Evolutionary conservation across 805 yeast species (phyloP), one percentile per base, ranked within the genome.

Genomic region (Candida hispaniensis): DNA sequence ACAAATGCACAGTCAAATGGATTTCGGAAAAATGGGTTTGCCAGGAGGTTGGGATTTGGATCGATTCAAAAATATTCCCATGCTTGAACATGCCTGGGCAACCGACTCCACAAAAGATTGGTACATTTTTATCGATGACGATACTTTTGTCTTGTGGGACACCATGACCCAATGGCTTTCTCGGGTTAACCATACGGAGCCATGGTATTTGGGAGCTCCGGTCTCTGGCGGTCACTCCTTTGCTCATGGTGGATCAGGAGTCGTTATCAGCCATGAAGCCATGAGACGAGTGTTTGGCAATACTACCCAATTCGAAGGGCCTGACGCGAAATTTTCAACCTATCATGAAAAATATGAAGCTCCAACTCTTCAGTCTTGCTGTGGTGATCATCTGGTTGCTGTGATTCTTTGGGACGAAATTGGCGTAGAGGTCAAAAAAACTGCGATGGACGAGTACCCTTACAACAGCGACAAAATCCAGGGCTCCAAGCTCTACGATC

Each of bases 171-270:
- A 33, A 7, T 44, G 41, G 28, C 41, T 59, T 7, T 17, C 30
- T 10, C 34, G 42, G 4, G 29, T 43, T 19, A 46, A 56, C 30
- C 54, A 53, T 11, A 41, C 45, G 12, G 45, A 55, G 16, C 41
- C 46, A 12, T 33, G 43, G 17, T 59, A 57, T 38, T 39, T 56
- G 20, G 64, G 63, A 1, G 38, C 48, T 1, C 48, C 47, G 2
- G 55, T 56, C 14, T 20, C 33, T 22, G 42, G 38, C 5, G 44
- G 36, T 26, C 38, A 40, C 15, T 24, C 39, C 19, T 59, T 58
- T 41, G 62, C 60, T 9, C 61, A 59, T 38, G 64, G 64, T n/a
- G 64, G 62, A 5, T 44, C 56, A 1, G 63, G 61, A 6, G 52
- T 57, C 4, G 48, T 55, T 2, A 35, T 58, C 12, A 54, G 60